Conservation (phyloP, 129 eudicot species). For the Daucus carota region DH1_v3.0 NC_030382.2:13240501-13241000, state of each 20-base stretch:
- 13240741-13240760: slow-evolving; percentile 76
- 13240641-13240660: background rate
- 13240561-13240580: too few species aligned
- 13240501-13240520: too few species aligned
- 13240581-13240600: background rate
- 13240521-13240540: background rate
- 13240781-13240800: slow-evolving; percentile 68
- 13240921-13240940: slow-evolving; percentile 84
- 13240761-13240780: slow-evolving; percentile 87
- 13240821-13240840: background rate
- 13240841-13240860: background rate
- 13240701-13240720: slow-evolving; percentile 89
- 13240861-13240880: background rate
- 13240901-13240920: slow-evolving; percentile 84
- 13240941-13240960: slow-evolving; percentile 68
- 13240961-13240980: slow-evolving; percentile 46
- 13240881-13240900: slow-evolving; percentile 38
- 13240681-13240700: slow-evolving; percentile 79
- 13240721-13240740: slow-evolving; percentile 90
- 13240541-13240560: background rate
- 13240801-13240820: slow-evolving; percentile 45
- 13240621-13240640: background rate
- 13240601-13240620: background rate
- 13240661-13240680: slow-evolving; percentile 92
- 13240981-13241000: slow-evolving; percentile 75